These are phyloP conservation scores for Spongiforma sp. DNA, from an alignment of 1,284 basidiomycete genomes.

Conservation along the genomic window DNA sequence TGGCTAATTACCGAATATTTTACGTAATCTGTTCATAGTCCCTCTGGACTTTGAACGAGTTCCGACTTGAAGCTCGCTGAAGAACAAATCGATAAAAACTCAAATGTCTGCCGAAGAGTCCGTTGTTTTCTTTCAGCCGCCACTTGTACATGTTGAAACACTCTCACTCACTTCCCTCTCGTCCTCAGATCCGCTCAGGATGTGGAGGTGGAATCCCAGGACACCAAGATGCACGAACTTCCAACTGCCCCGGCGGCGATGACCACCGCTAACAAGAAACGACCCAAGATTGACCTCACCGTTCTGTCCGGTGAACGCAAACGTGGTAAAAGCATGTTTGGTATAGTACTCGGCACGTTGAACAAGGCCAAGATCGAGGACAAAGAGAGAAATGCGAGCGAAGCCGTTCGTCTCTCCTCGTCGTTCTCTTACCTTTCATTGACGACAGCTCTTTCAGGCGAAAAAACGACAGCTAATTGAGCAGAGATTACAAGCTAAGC, in stretches of 20 bases:
- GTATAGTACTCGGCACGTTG: conserved; percentile 76
- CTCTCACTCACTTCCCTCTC: conserved; percentile 2
- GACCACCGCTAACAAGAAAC: conserved; percentile 51
- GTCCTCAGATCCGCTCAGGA: conserved; percentile 39
- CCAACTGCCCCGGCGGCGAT: conserved; percentile 39
- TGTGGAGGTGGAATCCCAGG: conserved; percentile 38
- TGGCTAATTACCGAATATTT: conserved; percentile 25
- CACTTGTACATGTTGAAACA: too few relatives aligned
- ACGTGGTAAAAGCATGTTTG: conserved; percentile 85
- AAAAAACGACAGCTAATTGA: conserved; percentile 82
- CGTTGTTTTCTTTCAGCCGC: conserved; percentile 20
- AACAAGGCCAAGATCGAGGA: conserved; percentile 85
- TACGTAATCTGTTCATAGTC: conserved; percentile 23
- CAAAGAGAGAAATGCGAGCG: conserved; percentile 76
- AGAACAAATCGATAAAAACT: conserved; percentile 38
- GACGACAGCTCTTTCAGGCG: conserved; percentile 49
- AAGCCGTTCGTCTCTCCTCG: conserved; percentile 58
- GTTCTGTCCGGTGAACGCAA: conserved; percentile 63
- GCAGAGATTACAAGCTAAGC: conserved; percentile 78
- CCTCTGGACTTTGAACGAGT: too few relatives aligned
- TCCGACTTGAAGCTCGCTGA: too few relatives aligned
- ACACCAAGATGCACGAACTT: conserved; percentile 42
- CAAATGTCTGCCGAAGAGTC: conserved; percentile 63
- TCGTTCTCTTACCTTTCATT: conserved; percentile 2
- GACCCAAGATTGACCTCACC: conserved; percentile 72